A percentile compares a stretch with the other conserved stretches of the same genome.
Evolutionary conservation across 805 yeast genomes (phyloP).

Genomic region (Sungouiella blattae): DNA sequence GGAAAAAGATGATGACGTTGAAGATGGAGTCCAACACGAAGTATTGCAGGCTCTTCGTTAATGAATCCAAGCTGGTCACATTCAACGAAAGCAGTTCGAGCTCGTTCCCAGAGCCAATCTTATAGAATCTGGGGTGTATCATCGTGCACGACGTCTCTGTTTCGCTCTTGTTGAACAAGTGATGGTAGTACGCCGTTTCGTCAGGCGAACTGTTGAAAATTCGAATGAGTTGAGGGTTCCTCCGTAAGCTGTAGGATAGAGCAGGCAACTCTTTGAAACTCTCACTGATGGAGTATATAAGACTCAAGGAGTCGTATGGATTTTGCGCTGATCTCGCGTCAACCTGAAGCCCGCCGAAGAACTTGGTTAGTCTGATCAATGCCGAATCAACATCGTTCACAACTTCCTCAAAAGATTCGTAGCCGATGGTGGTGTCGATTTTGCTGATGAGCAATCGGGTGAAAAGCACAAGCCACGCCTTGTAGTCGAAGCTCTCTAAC

Average conservation of each 20-base stretch:
- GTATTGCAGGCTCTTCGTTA: slow-evolving; percentile 7
- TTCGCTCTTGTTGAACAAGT: slow-evolving; percentile 23
- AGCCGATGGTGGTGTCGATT: slow-evolving; percentile 33
- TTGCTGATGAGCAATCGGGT: slow-evolving; percentile 31
- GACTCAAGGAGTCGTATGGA: slow-evolving; percentile 19
- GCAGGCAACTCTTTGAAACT: slow-evolving; percentile 27
- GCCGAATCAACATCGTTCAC: slow-evolving; percentile 24
- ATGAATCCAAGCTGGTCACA: slow-evolving; percentile 10
- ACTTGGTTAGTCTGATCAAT: slow-evolving; percentile 22
- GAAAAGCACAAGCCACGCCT: slow-evolving; percentile 27
- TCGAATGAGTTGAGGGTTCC: slow-evolving; percentile 32
- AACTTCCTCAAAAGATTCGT: slow-evolving; percentile 26
- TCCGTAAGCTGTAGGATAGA: slow-evolving; percentile 31
- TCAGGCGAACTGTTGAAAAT: slow-evolving; percentile 44
- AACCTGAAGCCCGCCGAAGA: slow-evolving; percentile 25
- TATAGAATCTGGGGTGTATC: slow-evolving; percentile 30
- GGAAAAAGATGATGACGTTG: slow-evolving; percentile 23
- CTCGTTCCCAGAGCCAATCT: background rate
- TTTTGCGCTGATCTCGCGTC: slow-evolving; percentile 10
- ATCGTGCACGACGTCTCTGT: slow-evolving; percentile 17
- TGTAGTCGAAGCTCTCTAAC: slow-evolving; percentile 30
- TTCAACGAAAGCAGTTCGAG: slow-evolving; percentile 15
- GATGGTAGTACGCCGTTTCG: slow-evolving; percentile 41
- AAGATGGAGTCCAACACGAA: slow-evolving; percentile 30
- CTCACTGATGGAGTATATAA: slow-evolving; percentile 22